Conservation (phyloP, 2,329 filamentous ascomycete genomes). For the Curvularia verruculosa region DNA sequence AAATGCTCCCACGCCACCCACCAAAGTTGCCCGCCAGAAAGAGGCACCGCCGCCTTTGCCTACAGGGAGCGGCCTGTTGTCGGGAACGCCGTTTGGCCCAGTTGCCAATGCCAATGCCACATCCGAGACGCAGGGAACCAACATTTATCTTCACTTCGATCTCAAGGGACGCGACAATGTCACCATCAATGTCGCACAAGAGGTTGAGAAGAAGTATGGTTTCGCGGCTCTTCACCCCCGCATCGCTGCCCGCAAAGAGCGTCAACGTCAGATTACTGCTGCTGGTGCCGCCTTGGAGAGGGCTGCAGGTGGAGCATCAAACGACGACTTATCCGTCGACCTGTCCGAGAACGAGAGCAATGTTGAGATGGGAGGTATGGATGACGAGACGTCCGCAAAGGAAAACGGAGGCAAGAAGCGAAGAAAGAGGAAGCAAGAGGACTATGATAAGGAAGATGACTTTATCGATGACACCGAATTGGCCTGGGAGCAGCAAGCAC, state of each 20-base stretch:
- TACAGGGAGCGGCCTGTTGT: slow-evolving; percentile 68
- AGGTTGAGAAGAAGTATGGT: slow-evolving; percentile 92
- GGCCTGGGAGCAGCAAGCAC: slow-evolving; percentile 93
- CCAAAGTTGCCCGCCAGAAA: slow-evolving; percentile 62
- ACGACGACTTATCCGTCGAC: slow-evolving; percentile 84
- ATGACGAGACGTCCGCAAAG: slow-evolving; percentile 45
- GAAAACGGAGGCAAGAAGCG: slow-evolving; percentile 72
- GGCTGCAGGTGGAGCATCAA: slow-evolving; percentile 70
- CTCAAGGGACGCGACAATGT: slow-evolving; percentile 84
- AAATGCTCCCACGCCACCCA: slow-evolving; percentile 59
- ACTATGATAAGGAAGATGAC: slow-evolving; percentile 70
- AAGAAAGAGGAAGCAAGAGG: slow-evolving; percentile 74
- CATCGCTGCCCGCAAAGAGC: slow-evolving; percentile 84
- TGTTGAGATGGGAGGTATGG: slow-evolving; percentile 79
- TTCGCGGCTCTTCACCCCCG: slow-evolving; percentile 93
- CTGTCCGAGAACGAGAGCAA: slow-evolving; percentile 76
- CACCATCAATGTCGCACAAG: slow-evolving; percentile 91
- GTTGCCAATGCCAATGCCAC: slow-evolving; percentile 54
- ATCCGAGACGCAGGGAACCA: slow-evolving; percentile 55
- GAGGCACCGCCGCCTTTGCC: slow-evolving; percentile 64
- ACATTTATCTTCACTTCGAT: slow-evolving; percentile 86
- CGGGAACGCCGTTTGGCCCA: slow-evolving; percentile 65
- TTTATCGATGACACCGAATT: slow-evolving; percentile 90
- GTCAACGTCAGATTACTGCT: slow-evolving; percentile 84
- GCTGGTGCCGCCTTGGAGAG: slow-evolving; percentile 85